These are phyloP conservation scores for Botrytis cinerea DNA, from an alignment of 2,329 filamentous ascomycete species.

Conservation along the genomic window DNA sequence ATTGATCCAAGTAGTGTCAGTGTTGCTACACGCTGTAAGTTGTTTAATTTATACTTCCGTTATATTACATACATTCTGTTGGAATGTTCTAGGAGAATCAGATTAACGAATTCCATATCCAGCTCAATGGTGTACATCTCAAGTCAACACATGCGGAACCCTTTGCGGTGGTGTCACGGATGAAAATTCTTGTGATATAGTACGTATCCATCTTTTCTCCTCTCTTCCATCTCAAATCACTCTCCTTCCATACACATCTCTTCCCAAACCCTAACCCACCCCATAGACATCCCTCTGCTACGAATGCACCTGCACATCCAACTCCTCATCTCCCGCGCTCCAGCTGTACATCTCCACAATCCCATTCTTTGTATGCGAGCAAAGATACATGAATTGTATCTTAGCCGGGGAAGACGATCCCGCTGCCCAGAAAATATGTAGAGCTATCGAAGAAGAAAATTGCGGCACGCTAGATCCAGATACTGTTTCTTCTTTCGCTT, in stretches of 20 bases:
- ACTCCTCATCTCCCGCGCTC: conserved; percentile 57
- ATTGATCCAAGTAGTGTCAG: not conserved
- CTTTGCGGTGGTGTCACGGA: conserved; percentile 55
- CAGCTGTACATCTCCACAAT: conserved; percentile 58
- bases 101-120: not conserved
- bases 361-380: conserved; percentile 60
- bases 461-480: conserved; percentile 51
- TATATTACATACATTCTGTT: rapidly evolving
- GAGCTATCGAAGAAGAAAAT: conserved; percentile 41
- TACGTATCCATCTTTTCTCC: conserved; percentile 45
- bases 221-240: not conserved
- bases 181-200: conserved; percentile 54
- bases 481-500: not conserved
- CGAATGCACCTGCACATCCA: conserved; percentile 56
- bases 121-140: conserved; percentile 58
- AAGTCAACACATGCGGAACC: conserved; percentile 60
- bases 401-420: conserved; percentile 47
- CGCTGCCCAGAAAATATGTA: conserved; percentile 51
- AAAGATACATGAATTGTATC: conserved; percentile 52
- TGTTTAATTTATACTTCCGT: not conserved
- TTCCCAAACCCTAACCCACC: not conserved
- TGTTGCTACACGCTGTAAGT: not conserved
- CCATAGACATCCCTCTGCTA: conserved; percentile 53
- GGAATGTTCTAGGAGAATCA: not conserved
- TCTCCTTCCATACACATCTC: not conserved